A percentile compares a stretch with the other conserved stretches of the same genome.
Evolutionary conservation across 192 early-diverging fungal genomes (phyloP).

Genomic region (Podila epicladia): DNA sequence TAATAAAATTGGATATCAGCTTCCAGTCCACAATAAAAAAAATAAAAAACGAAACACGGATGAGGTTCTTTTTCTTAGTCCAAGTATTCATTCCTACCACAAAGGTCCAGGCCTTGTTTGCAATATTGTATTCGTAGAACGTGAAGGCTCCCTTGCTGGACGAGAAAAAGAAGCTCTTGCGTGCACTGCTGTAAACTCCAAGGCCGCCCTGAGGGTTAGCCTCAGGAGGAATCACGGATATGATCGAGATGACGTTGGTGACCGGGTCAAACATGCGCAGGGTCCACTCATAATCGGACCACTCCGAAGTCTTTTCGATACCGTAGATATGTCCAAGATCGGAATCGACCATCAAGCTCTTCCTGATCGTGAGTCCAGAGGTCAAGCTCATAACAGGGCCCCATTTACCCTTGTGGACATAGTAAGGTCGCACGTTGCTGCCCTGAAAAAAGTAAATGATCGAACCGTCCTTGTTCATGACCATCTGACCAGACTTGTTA

Average conservation of each 20-base stretch:
- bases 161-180: not conserved
- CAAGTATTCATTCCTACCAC: not conserved
- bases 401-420: not conserved
- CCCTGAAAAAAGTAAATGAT: not conserved
- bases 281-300: not conserved
- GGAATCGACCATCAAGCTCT: too few relatives aligned
- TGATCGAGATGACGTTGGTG: too few relatives aligned
- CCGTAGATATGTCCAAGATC: not conserved
- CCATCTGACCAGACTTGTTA: too few relatives aligned
- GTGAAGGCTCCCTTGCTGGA: not conserved
- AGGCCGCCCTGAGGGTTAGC: not conserved
- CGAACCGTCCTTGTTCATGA: not conserved
- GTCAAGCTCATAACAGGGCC: not conserved
- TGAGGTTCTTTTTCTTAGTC: too few relatives aligned
- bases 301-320: not conserved
- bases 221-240: not conserved
- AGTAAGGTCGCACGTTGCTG: not conserved
- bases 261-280: too few relatives aligned
- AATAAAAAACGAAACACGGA: too few relatives aligned
- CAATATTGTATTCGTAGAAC: not conserved
- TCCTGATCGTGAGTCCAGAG: too few relatives aligned
- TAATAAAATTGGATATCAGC: too few relatives aligned
- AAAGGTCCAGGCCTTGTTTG: not conserved
- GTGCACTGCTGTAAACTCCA: not conserved
- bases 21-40: too few relatives aligned